Evolutionary conservation across 352 stramenopile genomes (phyloP).

Genomic region (Phytopythium boreale): DNA sequence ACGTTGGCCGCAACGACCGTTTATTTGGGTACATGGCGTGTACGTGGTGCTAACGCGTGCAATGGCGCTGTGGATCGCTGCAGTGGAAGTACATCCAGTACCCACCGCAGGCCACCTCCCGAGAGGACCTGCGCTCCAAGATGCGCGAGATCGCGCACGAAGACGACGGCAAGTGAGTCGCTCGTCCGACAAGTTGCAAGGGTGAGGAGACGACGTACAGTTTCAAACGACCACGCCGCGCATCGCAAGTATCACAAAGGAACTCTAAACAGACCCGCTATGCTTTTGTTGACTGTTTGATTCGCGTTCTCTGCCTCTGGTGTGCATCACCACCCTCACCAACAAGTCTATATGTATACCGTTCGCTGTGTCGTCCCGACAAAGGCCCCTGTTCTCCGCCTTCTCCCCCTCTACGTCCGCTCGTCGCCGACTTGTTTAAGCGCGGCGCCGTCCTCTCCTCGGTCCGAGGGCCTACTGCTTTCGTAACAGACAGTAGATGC

Average conservation of each 20-base stretch:
- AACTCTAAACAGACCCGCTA: neutral
- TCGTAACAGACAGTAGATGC: slow-evolving; percentile 92
- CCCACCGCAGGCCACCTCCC: slow-evolving; percentile 66
- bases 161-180: slow-evolving; percentile 25
- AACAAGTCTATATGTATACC: slow-evolving; percentile 1
- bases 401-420: neutral
- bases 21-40: no score
- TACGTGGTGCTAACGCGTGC: no score
- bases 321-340: neutral
- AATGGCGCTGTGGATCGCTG: neutral
- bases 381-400: neutral
- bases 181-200: neutral
- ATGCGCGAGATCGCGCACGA: slow-evolving; percentile 68
- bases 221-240: no score
- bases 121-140: slow-evolving; percentile 77
- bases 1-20: neutral
- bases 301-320: neutral
- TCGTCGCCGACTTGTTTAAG: neutral
- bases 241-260: neutral
- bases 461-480: slow-evolving; percentile 62
- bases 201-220: no score
- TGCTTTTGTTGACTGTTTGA: neutral
- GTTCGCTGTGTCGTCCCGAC: neutral
- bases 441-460: no score
- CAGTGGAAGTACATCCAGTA: slow-evolving; percentile 88